Conservation (phyloP, 2,329 filamentous ascomycete genomes). For the Ophiostoma sp. region DNA sequence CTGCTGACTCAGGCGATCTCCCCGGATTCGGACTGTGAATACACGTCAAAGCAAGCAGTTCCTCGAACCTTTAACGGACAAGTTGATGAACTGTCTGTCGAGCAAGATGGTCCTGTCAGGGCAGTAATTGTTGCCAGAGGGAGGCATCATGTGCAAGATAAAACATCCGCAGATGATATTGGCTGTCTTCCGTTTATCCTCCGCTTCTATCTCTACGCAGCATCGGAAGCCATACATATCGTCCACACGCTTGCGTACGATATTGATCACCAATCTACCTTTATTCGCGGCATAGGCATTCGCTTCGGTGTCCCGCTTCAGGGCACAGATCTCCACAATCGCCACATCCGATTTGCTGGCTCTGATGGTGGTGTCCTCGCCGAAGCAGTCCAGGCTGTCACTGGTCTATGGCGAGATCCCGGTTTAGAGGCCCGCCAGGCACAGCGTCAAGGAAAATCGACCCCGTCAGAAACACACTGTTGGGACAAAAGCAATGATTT, state of each 20-base stretch:
- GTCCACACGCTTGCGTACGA: slow-evolving; percentile 8
- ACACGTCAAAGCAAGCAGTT: not conserved
- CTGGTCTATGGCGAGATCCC: not conserved
- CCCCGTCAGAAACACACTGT: not conserved
- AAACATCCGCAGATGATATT: not conserved
- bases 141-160: not conserved
- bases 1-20: not conserved
- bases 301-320: not conserved
- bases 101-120: not conserved
- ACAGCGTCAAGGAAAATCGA: not conserved
- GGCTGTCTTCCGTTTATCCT: not conserved
- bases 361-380: not conserved
- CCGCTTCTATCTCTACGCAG: slow-evolving; percentile 1
- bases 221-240: not conserved
- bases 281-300: slow-evolving; percentile 4
- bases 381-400: not conserved
- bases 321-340: not conserved
- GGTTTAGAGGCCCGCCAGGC: not conserved
- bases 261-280: not conserved
- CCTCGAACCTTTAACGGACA: not conserved
- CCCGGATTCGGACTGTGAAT: not conserved
- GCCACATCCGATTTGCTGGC: not conserved
- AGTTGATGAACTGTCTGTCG: not conserved
- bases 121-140: not conserved
- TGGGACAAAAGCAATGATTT: not conserved